Percentiles rank a stretch among this genome's conserved stretches.
Evolutionary conservation across 2,329 filamentous ascomycete genomes (phyloP).

Genomic region (Exophiala sideris): DNA sequence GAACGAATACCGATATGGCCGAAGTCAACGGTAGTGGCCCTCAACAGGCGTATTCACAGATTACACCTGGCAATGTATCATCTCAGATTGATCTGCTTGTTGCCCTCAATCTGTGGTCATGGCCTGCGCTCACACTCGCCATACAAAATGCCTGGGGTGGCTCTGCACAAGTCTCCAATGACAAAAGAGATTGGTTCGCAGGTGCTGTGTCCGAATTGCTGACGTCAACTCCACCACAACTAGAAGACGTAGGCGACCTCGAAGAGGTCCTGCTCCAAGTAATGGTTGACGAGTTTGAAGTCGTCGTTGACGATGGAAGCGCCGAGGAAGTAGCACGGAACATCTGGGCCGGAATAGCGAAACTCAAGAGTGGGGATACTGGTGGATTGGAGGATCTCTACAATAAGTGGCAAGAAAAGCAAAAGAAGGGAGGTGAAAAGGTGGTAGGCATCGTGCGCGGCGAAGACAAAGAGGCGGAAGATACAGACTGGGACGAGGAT

Average conservation of each 20-base stretch:
- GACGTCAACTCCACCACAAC: conserved; percentile 45
- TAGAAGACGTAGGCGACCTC: conserved; percentile 72
- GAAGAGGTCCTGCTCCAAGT: conserved; percentile 83
- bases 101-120: conserved; percentile 78
- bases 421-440: conserved; percentile 38
- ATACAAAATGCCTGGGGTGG: conserved; percentile 79
- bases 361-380: conserved; percentile 38
- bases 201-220: conserved; percentile 83
- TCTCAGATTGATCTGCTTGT: conserved; percentile 80
- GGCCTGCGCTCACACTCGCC: conserved; percentile 83
- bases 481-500: conserved; percentile 56
- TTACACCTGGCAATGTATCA: conserved; percentile 52
- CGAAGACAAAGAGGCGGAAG: conserved; percentile 50
- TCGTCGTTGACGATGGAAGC: conserved; percentile 86
- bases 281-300: conserved; percentile 94
- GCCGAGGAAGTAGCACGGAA: conserved; percentile 68
- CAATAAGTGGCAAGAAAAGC: conserved; percentile 39
- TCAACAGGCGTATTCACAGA: conserved; percentile 1
- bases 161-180: conserved; percentile 60
- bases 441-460: conserved; percentile 19
- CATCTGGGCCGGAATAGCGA: conserved; percentile 67
- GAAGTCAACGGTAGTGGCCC: not conserved
- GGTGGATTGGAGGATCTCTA: conserved; percentile 60
- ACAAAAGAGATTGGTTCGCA: conserved; percentile 96
- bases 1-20: conserved; percentile 11